A percentile compares a stretch with the other conserved stretches of the same genome.
phyloP scores from a whole-genome alignment of 495 filamentous ascomycete species.

The Cryomyces minteri region DNA sequence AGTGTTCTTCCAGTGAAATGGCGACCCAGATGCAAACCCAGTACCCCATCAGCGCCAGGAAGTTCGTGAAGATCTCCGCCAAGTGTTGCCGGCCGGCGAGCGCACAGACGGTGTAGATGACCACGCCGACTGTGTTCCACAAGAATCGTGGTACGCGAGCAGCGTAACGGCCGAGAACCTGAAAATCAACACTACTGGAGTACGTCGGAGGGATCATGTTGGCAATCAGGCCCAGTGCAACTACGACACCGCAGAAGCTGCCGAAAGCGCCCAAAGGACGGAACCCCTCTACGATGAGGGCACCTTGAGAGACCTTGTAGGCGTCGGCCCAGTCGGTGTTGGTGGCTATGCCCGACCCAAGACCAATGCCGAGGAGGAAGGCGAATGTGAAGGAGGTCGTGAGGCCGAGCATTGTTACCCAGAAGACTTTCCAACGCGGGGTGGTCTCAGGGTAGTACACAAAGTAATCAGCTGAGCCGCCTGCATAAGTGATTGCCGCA shows the following conservation, averaged over 20 bases:
- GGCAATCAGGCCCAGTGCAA: slow-evolving; percentile 50
- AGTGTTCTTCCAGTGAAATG: slow-evolving; percentile 33
- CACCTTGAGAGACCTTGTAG: slow-evolving; percentile 39
- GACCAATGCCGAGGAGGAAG: slow-evolving; percentile 51
- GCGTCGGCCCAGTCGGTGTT: slow-evolving; percentile 33
- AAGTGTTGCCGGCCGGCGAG: slow-evolving; percentile 32
- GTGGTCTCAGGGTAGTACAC: slow-evolving; percentile 44
- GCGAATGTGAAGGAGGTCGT: slow-evolving; percentile 33
- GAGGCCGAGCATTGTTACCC: slow-evolving; percentile 26
- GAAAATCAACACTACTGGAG: slow-evolving; percentile 45
- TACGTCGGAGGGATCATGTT: slow-evolving; percentile 57
- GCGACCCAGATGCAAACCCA: slow-evolving; percentile 35
- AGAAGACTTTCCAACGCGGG: slow-evolving; percentile 22
- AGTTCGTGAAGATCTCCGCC: slow-evolving; percentile 37
- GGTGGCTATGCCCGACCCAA: slow-evolving; percentile 38
- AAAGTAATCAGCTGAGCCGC: slow-evolving; percentile 44
- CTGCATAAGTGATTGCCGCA: slow-evolving; percentile 43
- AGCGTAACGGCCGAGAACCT: slow-evolving; percentile 29
- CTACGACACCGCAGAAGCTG: slow-evolving; percentile 53
- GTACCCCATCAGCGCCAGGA: slow-evolving; percentile 41
- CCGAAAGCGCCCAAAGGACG: slow-evolving; percentile 45
- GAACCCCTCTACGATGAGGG: slow-evolving; percentile 49
- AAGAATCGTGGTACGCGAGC: slow-evolving; percentile 29
- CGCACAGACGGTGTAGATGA: slow-evolving; percentile 36
- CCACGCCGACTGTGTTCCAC: slow-evolving; percentile 29